Evolutionary conservation across 148 eudicot species (phyloP).

Genomic region (Agrostemma githago): DNA sequence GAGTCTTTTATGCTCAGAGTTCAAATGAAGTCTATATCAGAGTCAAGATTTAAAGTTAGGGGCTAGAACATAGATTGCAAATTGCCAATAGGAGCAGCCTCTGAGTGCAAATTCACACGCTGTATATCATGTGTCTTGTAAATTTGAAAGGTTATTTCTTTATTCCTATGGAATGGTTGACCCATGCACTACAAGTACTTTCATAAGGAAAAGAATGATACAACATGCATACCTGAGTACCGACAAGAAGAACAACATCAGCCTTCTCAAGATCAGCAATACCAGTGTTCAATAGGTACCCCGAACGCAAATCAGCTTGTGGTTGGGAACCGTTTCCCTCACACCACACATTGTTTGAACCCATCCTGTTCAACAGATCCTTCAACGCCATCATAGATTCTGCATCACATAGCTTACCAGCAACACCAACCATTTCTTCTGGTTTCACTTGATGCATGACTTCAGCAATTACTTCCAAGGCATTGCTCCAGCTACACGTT

Average conservation of each 20-base stretch:
- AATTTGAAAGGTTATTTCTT: neutral
- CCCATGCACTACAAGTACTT: neutral
- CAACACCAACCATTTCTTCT: constrained; percentile 87
- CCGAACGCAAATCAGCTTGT: constrained; percentile 94
- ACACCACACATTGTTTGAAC: constrained; percentile 87
- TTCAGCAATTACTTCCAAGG: constrained; percentile 89
- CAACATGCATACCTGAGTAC: constrained; percentile 67
- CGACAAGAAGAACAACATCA: constrained; percentile 86
- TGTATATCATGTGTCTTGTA: neutral
- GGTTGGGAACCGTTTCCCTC: constrained; percentile 79
- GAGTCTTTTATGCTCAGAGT: neutral
- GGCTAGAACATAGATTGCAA: neutral
- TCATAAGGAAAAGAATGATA: neutral
- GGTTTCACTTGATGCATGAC: constrained; percentile 75
- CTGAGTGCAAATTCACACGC: neutral
- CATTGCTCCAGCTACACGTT: constrained; percentile 95
- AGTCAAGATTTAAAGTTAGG: neutral
- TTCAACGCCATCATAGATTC: constrained; percentile 95
- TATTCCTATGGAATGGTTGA: neutral
- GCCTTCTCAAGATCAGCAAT: constrained; percentile 96
- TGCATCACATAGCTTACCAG: constrained; percentile 91
- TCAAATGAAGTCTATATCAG: too few species aligned
- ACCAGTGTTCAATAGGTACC: constrained; percentile 73
- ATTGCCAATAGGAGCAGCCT: too few species aligned
- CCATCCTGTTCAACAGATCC: constrained; percentile 88